Percentiles rank a stretch among this genome's conserved stretches.
Evolutionary conservation across 129 eudicot genomes (phyloP).

Genomic region (Sambucus nigra): DNA sequence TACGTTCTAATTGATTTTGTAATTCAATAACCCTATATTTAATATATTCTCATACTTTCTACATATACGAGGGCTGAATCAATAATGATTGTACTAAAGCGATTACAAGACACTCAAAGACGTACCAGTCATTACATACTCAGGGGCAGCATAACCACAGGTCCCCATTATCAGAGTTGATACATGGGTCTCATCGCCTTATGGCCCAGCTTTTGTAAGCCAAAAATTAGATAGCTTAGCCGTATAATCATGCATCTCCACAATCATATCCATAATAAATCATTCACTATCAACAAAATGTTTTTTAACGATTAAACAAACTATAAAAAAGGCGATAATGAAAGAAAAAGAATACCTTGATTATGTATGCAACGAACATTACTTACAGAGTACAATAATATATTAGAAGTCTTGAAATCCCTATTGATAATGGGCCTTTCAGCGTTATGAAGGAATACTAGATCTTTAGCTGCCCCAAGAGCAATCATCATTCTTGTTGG

Average conservation of each 20-base stretch:
- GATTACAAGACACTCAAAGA: no score
- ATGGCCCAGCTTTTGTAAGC: slow-evolving; percentile 41
- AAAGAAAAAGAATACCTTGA: no score
- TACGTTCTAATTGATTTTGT: not conserved
- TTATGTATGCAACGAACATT: no score
- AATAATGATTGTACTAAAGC: no score
- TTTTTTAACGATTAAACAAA: not conserved
- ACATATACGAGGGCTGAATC: no score
- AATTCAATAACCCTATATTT: not conserved
- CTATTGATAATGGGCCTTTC: not conserved
- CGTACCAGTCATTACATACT: slow-evolving; percentile 31
- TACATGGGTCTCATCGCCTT: slow-evolving; percentile 33
- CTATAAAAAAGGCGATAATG: not conserved
- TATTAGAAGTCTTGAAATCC: not conserved
- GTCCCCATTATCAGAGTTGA: slow-evolving; percentile 54
- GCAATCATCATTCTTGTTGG: not conserved
- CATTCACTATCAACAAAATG: not conserved
- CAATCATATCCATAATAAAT: not conserved
- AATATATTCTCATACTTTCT: no score
- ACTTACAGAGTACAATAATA: not conserved
- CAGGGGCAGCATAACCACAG: slow-evolving; percentile 21
- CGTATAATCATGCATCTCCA: slow-evolving; percentile 23
- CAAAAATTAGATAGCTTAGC: slow-evolving; percentile 47
- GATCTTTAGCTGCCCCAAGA: not conserved
- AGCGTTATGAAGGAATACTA: not conserved